phyloP scores from a whole-genome alignment of 2,329 filamentous ascomycete genomes.

The Triangularia setosa region DNA sequence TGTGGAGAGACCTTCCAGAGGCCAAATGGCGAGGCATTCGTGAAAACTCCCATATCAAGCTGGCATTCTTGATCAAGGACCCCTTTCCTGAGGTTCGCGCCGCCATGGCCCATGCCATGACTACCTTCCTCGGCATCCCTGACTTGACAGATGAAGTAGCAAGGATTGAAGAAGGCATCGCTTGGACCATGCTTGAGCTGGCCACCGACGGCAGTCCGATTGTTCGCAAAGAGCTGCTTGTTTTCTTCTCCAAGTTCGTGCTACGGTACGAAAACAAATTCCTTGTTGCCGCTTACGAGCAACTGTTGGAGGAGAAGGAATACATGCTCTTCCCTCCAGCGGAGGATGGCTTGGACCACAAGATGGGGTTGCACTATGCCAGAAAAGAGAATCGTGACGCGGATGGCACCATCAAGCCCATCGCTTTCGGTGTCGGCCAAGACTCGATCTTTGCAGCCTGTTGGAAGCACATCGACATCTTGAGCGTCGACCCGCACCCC shows the following conservation, averaged over 20 bases:
- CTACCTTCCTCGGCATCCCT: conserved; percentile 88
- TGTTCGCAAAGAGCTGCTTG: conserved; percentile 86
- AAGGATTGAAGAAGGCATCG: conserved; percentile 84
- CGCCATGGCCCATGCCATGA: conserved; percentile 89
- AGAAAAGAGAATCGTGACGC: conserved; percentile 51
- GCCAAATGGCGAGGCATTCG: conserved; percentile 96
- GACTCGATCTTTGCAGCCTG: conserved; percentile 90
- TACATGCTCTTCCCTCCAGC: conserved; percentile 55
- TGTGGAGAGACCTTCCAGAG: conserved; percentile 87
- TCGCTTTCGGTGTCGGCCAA: conserved; percentile 62
- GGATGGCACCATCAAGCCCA: conserved; percentile 55
- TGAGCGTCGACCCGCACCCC: conserved; percentile 91
- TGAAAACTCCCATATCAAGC: conserved; percentile 75
- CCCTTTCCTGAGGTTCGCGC: conserved; percentile 88
- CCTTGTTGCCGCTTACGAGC: conserved; percentile 85
- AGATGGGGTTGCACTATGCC: conserved; percentile 60
- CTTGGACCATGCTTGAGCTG: conserved; percentile 85
- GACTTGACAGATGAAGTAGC: conserved; percentile 89
- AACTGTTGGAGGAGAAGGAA: conserved; percentile 78
- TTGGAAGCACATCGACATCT: conserved; percentile 88
- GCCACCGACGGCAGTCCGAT: conserved; percentile 90
- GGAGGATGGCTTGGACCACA: conserved; percentile 55
- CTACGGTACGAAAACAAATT: conserved; percentile 90
- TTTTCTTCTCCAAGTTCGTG: conserved; percentile 91
- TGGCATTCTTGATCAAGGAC: conserved; percentile 78